Conservation (phyloP, 2,329 filamentous ascomycete genomes). For the Alternaria panax region DNA sequence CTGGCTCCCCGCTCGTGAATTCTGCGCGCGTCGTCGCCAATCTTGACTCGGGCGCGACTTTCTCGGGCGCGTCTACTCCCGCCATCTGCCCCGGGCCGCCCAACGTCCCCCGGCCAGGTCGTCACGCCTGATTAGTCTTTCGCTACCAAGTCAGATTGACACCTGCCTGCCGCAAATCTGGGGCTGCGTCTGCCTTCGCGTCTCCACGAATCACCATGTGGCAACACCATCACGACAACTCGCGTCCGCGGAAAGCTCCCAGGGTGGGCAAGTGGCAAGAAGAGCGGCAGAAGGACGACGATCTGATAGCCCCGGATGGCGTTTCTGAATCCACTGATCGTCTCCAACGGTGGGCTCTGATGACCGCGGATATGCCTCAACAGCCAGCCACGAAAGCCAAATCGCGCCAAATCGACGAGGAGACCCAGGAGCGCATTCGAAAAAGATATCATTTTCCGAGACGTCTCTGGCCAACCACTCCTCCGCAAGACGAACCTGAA, state of each 20-base stretch:
- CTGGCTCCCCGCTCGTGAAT: background rate
- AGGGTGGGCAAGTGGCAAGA: constrained; percentile 4
- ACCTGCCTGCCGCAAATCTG: background rate
- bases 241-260: background rate
- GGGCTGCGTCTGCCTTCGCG: background rate
- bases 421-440: constrained; percentile 10
- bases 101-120: background rate
- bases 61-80: background rate
- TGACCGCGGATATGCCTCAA: constrained; percentile 14
- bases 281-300: constrained; percentile 11
- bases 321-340: constrained; percentile 6
- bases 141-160: background rate
- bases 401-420: constrained; percentile 8
- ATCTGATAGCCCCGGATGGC: constrained; percentile 16
- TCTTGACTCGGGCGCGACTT: background rate
- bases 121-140: background rate
- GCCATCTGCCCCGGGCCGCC: background rate
- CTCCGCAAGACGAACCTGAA: background rate
- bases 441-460: constrained; percentile 7
- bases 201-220: background rate
- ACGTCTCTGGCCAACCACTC: background rate
- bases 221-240: background rate
- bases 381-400: background rate
- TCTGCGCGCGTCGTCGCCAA: background rate
- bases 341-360: constrained; percentile 19